These are phyloP conservation scores for Selenicereus undatus DNA, from an alignment of 148 eudicot species.

Conservation along the genomic window DNA sequence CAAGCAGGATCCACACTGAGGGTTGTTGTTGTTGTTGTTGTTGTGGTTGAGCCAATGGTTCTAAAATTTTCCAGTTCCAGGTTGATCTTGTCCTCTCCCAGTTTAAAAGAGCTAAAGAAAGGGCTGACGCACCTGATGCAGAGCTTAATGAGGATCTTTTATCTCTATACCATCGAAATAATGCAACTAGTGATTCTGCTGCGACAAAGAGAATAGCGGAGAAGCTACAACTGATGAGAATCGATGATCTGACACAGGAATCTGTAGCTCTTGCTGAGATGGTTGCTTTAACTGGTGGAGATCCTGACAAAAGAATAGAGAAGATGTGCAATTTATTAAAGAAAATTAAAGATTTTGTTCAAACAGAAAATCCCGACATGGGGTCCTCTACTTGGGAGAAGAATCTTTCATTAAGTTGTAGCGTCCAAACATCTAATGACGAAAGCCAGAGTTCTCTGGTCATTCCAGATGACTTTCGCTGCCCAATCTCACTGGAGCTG, in stretches of 20 bases:
- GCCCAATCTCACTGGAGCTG: slow-evolving; percentile 61
- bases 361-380: slow-evolving; percentile 58
- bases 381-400: slow-evolving; percentile 46
- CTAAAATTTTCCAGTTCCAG: slow-evolving; percentile 35
- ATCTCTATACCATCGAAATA: slow-evolving; percentile 49
- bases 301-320: slow-evolving; percentile 85
- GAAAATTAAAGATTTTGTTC: slow-evolving; percentile 87
- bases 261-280: slow-evolving; percentile 88
- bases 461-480: slow-evolving; percentile 53
- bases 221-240: slow-evolving; percentile 62
- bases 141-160: slow-evolving; percentile 67
- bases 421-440: slow-evolving; percentile 40
- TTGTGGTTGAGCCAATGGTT: background rate
- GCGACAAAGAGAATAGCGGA: slow-evolving; percentile 60
- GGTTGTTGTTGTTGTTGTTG: too few relatives aligned
- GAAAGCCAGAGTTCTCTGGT: slow-evolving; percentile 40
- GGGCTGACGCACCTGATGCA: slow-evolving; percentile 59
- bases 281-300: slow-evolving; percentile 62
- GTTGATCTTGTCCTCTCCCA: slow-evolving; percentile 88
- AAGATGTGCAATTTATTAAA: slow-evolving; percentile 81
- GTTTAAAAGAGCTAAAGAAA: slow-evolving; percentile 87
- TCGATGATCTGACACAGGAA: slow-evolving; percentile 86
- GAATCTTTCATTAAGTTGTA: slow-evolving; percentile 34
- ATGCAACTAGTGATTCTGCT: slow-evolving; percentile 40
- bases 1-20: too few relatives aligned